Evolutionary conservation across 1,284 basidiomycete species (phyloP), one percentile per base, ranked within the genome.

Genomic region (Cystobasidium sp.): DNA sequence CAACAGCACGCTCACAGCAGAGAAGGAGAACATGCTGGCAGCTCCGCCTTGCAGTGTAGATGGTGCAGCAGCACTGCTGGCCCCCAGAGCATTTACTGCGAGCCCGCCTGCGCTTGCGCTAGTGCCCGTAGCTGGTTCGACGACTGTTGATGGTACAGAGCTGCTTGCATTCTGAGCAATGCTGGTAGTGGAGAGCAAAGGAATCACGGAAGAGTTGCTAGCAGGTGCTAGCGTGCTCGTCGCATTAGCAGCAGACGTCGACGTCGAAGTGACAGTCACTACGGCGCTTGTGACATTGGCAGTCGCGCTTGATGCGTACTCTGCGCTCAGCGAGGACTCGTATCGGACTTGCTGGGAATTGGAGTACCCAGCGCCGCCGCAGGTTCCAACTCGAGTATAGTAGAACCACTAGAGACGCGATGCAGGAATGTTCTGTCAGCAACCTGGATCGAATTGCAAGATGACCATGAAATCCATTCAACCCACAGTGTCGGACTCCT

Each of bases 331-430:
- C 20, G 64, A 51, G 6, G 64, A 51, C 37, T 51, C 49, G 20
- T 52, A 66, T 16, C 20, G 22, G 1, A 43, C 49, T 14, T 66
- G 64, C 31, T 47, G 24, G 6, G 22, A 53, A 41, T 20, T 47
- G 8, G 47, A 53, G 39, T 52, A 66, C 1, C 51, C 39, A 14
- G 16, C 14, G 5, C 31, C 59, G 8, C 75, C 72, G 51, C 75
- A 76, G n/a, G 18, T 44, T 24, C 67, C 63, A 10, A 75, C 64
- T 7, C 69, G 71, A 10, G 75, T 71, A 75, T 77, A 79, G 75
- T 80, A 80, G 55, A 52, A 77, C 63, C 61, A 68, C 61, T 76
- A 59, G 37, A 24, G 56, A 59, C 7, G 24, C 18, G 7, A 14
- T 31, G 22, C 41, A 43, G 24, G 20, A 3, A 39, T 12, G 9